Conservation (phyloP, 2,329 filamentous ascomycete genomes). For the Aspergillus chevalieri region DNA sequence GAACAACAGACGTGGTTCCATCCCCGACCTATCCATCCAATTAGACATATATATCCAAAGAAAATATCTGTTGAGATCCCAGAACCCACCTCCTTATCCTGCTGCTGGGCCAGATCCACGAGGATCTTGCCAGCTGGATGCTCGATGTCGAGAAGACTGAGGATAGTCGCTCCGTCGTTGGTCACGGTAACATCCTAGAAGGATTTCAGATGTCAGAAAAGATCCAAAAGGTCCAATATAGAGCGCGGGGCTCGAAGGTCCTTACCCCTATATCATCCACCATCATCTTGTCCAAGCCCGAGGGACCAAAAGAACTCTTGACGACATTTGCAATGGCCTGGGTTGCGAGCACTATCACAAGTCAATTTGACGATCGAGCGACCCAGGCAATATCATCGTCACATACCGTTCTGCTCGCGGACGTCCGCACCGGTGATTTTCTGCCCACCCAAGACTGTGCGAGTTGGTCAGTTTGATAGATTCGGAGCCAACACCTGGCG, state of each 20-base stretch:
- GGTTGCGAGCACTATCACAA: slow-evolving; percentile 70
- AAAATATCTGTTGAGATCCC: not conserved
- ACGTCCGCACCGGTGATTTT: slow-evolving; percentile 98
- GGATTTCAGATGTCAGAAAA: slow-evolving; percentile 16
- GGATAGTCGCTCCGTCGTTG: slow-evolving; percentile 96
- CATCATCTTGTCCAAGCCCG: slow-evolving; percentile 99
- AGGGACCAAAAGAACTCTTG: slow-evolving; percentile 96
- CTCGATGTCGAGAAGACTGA: slow-evolving; percentile 91
- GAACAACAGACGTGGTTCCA: slow-evolving; percentile 93
- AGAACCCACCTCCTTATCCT: slow-evolving; percentile 74
- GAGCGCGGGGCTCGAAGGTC: slow-evolving; percentile 17
- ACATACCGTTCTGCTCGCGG: slow-evolving; percentile 85
- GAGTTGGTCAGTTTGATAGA: slow-evolving; percentile 27
- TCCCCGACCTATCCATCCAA: slow-evolving; percentile 63
- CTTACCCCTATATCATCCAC: slow-evolving; percentile 95
- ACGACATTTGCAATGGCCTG: slow-evolving; percentile 98
- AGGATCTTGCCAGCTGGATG: slow-evolving; percentile 98
- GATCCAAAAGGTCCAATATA: not conserved
- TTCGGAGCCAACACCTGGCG: not conserved
- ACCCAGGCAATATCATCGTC: slow-evolving; percentile 5
- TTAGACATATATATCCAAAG: slow-evolving; percentile 5
- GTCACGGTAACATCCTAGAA: slow-evolving; percentile 90
- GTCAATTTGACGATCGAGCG: slow-evolving; percentile 3
- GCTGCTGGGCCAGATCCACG: slow-evolving; percentile 94
- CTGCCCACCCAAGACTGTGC: slow-evolving; percentile 76